These are phyloP conservation scores for Thymus quinquecostatus DNA, from an alignment of 257 asterid species.

Conservation along the genomic window DNA sequence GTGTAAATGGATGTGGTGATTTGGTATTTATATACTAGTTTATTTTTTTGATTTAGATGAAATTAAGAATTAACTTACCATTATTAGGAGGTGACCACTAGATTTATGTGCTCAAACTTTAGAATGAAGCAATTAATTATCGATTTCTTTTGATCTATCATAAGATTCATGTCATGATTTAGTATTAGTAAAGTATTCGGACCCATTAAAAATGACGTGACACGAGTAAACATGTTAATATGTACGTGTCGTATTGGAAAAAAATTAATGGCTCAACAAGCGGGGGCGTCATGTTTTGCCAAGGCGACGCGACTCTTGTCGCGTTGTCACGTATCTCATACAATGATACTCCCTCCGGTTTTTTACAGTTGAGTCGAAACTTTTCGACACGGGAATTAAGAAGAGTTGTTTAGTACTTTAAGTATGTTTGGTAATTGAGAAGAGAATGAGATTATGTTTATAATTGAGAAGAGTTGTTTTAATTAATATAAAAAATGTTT, in stretches of 20 bases:
- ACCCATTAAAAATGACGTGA: not conserved
- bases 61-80: conserved; percentile 10
- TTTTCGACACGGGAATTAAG: too few relatives aligned
- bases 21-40: not conserved
- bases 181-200: not conserved
- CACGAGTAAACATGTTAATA: not conserved
- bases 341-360: too few relatives aligned
- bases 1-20: not conserved
- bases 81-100: not conserved
- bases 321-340: too few relatives aligned
- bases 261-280: not conserved
- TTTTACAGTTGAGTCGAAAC: too few relatives aligned
- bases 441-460: too few relatives aligned
- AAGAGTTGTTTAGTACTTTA: too few relatives aligned
- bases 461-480: too few relatives aligned
- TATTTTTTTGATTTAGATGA: not conserved
- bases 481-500: too few relatives aligned
- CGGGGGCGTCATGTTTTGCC: too few relatives aligned
- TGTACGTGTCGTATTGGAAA: not conserved
- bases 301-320: too few relatives aligned
- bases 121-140: conserved; percentile 31
- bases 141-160: not conserved
- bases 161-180: too few relatives aligned
- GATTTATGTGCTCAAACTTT: conserved; percentile 27
- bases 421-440: too few relatives aligned